Evolutionary conservation across 805 yeast species (phyloP), one percentile per base, ranked within the genome.

Genomic region (Cyberlindnera xishuangbannaensis): DNA sequence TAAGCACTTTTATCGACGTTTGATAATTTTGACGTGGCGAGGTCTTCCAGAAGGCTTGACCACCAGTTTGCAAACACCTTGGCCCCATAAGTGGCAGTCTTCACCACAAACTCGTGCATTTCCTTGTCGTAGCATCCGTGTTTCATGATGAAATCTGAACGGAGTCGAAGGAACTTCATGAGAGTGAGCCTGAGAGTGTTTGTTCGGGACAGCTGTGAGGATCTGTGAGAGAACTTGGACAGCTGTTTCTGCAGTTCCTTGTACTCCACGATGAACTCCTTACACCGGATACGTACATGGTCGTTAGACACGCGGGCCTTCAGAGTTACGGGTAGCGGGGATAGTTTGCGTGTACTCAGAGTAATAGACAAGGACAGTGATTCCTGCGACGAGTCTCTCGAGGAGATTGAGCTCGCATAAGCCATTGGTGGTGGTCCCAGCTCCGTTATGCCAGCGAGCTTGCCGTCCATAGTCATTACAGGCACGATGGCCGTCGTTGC

Each of bases 21-120:
- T 3, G 46, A 42, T n/a, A 42, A 31, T 16, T 30, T 27, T 7
- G 34, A 17, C 10, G 17, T 9, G 16, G 15, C 23, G 17, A 42
- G 31, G 11, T 39, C 46, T 3, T 36, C 33, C 6, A 42, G 16
- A 2, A 42, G 31, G 2, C 13, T 17, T 6, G 24, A 6, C 46
- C 46, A 42, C 43, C 46, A 42, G 14, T 34, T 30, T 7, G 31
- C 15, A 6, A 41, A 29, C 2, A 35, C 36, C 25, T 36, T 35
- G 8, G 27, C n/a, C 1, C 41, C 45, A 20, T 34, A 37, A 17
- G 3, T 14, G 3, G 45, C 36, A 2, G 45, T 37, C 15, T 31
- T 32, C 8, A 15, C 14, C 12, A 41, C 32, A 20, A 34, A 41
- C 7, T 28, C 9, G 15, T 28, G 27, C 36, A 37, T 37, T 16